Evolutionary conservation across 805 yeast genomes (phyloP).

Genomic region (Gaillardinia entomophila): DNA sequence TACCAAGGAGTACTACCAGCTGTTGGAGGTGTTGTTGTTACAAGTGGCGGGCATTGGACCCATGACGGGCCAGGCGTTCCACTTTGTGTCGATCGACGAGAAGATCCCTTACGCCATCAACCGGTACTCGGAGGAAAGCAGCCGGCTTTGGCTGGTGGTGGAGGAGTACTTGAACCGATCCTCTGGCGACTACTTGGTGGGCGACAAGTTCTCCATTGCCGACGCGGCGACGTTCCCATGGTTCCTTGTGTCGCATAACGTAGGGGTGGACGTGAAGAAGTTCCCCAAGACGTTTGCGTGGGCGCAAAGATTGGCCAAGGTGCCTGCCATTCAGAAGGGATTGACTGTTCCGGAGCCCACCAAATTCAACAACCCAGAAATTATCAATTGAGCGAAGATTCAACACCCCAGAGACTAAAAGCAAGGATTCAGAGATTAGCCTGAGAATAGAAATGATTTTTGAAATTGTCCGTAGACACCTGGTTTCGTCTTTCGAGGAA

Average conservation of each 20-base stretch:
- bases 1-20: background rate
- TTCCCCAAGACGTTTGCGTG: too few species aligned
- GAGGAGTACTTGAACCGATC: conserved; percentile 48
- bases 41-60: conserved; percentile 57
- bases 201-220: conserved; percentile 53
- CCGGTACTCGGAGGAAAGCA: conserved; percentile 46
- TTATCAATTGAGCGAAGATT: too few species aligned
- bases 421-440: too few species aligned
- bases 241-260: conserved; percentile 17
- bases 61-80: conserved; percentile 55
- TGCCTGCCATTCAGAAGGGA: too few species aligned
- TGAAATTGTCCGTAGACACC: too few species aligned
- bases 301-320: too few species aligned
- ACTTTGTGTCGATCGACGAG: conserved; percentile 43
- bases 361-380: too few species aligned
- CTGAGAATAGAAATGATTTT: too few species aligned
- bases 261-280: conserved; percentile 26
- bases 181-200: conserved; percentile 49
- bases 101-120: conserved; percentile 49
- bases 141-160: conserved; percentile 48
- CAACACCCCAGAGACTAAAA: too few species aligned
- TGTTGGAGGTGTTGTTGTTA: conserved; percentile 45
- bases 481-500: too few species aligned
- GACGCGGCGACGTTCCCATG: conserved; percentile 50
- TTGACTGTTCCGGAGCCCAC: too few species aligned